Evolutionary conservation across 345 rosid genomes (phyloP).

Genomic region (Punica granatum): DNA sequence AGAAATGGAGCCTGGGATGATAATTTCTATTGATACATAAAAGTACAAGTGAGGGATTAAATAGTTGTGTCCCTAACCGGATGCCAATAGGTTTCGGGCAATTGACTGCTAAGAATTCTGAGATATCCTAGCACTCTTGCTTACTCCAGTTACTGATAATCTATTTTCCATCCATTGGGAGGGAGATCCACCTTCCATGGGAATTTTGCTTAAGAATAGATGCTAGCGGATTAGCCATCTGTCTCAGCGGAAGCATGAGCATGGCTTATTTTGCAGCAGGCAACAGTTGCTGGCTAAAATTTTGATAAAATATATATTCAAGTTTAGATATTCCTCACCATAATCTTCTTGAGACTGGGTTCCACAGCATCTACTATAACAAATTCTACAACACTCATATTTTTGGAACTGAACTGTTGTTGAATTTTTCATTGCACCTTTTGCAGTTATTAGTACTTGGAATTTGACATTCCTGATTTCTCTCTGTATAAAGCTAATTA

Average conservation of each 20-base stretch:
- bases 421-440: not conserved
- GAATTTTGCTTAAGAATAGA: not conserved
- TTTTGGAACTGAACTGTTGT: not conserved
- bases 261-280: not conserved
- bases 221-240: not conserved
- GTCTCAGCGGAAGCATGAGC: not conserved
- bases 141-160: not conserved
- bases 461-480: slow-evolving; percentile 16
- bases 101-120: not conserved
- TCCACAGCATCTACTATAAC: not conserved
- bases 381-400: not conserved
- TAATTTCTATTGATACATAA: not conserved
- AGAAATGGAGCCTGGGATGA: not conserved
- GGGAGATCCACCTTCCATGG: not conserved
- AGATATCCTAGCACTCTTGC: not conserved
- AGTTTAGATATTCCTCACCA: not conserved
- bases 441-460: not conserved
- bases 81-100: not conserved
- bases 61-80: not conserved
- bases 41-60: not conserved
- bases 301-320: not conserved
- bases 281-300: not conserved
- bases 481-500: slow-evolving; percentile 52
- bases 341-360: not conserved
- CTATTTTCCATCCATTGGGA: not conserved